Percentiles rank a stretch among this genome's conserved stretches.
Evolutionary conservation across 192 early-diverging fungal species (phyloP).

Genomic region (Coemansia sp.): DNA sequence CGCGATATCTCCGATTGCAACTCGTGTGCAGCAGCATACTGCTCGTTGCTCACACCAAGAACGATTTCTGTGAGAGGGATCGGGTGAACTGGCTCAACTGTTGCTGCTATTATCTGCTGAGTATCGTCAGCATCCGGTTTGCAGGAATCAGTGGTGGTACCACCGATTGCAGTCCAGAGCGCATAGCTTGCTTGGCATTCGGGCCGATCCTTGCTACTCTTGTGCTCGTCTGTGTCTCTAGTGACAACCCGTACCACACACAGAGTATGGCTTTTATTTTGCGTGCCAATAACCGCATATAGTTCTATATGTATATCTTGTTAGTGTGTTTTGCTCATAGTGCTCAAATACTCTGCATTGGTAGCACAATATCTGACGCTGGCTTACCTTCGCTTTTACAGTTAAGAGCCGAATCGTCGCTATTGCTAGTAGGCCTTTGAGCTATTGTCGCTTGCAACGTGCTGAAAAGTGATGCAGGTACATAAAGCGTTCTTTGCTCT

Average conservation of each 20-base stretch:
- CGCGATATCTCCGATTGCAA: constrained; percentile 17
- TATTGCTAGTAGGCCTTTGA: constrained; percentile 6
- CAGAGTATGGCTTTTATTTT: background rate
- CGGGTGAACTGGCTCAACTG: constrained; percentile 25
- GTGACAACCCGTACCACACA: constrained; percentile 11
- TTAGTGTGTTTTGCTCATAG: background rate
- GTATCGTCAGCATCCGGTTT: background rate
- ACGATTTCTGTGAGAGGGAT: constrained; percentile 42
- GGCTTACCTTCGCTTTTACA: background rate
- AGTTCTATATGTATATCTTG: constrained; percentile 1
- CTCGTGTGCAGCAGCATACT: constrained; percentile 28
- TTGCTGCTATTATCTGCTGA: constrained; percentile 1
- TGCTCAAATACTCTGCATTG: background rate
- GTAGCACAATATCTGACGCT: background rate
- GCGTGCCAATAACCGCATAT: constrained; percentile 1
- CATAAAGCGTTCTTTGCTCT: constrained; percentile 9
- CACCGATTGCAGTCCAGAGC: constrained; percentile 14
- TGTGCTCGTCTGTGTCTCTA: background rate
- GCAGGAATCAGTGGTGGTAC: too few species aligned
- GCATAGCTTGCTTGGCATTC: constrained; percentile 14
- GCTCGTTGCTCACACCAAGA: constrained; percentile 25
- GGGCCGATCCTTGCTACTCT: constrained; percentile 1
- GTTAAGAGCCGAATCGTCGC: background rate
- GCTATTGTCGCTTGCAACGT: constrained; percentile 17
- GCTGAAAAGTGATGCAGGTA: constrained; percentile 14